Conservation (phyloP, 768 basidiomycete genomes). For the Dendrothele bispora region DNA sequence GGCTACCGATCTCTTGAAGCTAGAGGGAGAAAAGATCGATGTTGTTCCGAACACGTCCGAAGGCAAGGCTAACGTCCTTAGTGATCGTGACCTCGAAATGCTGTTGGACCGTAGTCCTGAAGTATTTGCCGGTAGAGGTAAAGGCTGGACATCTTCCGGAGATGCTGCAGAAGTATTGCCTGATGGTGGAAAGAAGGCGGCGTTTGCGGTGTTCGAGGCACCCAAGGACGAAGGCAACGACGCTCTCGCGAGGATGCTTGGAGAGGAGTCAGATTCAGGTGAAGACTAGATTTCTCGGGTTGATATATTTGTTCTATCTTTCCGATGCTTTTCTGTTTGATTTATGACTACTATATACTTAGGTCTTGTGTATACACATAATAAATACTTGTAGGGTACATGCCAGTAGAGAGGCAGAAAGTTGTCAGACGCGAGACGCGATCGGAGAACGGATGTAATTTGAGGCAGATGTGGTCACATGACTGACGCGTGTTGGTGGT, state of each 20-base stretch:
- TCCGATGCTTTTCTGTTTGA: too few species aligned
- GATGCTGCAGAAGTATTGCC: constrained; percentile 13
- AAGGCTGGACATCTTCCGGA: constrained; percentile 68
- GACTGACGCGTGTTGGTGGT: background rate
- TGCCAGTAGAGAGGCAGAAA: too few species aligned
- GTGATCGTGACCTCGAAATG: constrained; percentile 76
- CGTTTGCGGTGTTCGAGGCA: constrained; percentile 79
- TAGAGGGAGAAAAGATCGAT: constrained; percentile 89
- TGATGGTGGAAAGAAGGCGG: constrained; percentile 46
- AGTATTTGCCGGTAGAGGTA: constrained; percentile 68
- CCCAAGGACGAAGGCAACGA: constrained; percentile 65
- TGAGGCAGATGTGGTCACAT: background rate
- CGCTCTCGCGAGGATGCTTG: constrained; percentile 68
- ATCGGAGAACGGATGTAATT: too few species aligned
- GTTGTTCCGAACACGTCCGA: constrained; percentile 75
- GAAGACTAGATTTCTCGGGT: constrained; percentile 8
- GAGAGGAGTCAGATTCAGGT: too few species aligned
- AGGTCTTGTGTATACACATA: too few species aligned
- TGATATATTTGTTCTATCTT: too few species aligned
- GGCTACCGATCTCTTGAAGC: constrained; percentile 70
- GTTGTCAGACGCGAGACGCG: too few species aligned
- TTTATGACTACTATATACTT: too few species aligned
- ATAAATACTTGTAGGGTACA: background rate
- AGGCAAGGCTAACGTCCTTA: constrained; percentile 72
- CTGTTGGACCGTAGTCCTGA: constrained; percentile 78